Conservation (phyloP, 257 asterid species). For the Apocynum venetum region DNA sequence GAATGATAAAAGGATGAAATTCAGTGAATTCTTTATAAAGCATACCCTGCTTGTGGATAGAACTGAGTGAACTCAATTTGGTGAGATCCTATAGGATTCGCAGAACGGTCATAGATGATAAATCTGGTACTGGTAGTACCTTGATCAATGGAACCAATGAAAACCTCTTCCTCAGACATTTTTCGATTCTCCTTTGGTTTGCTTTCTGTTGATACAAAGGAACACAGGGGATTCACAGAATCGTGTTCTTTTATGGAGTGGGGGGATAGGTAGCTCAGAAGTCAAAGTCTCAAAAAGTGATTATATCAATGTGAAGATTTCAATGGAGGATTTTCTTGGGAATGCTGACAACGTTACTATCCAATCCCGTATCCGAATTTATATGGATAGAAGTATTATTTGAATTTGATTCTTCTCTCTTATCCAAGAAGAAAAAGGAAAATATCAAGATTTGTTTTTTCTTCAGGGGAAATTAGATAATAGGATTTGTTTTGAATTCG, state of each 20-base stretch:
- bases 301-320: not conserved
- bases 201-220: not conserved
- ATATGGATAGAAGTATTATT: not conserved
- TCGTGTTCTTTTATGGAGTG: not conserved
- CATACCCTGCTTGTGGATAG: constrained; percentile 85
- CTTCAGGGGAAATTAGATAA: no score
- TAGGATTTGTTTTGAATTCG: no score
- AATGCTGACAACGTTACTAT: constrained; percentile 10
- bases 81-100: constrained; percentile 69
- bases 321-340: constrained; percentile 11
- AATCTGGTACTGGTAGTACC: constrained; percentile 96
- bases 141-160: constrained; percentile 85
- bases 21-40: not conserved
- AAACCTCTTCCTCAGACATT: constrained; percentile 45
- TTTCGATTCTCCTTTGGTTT: not conserved
- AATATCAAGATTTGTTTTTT: no score
- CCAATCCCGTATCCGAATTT: not conserved
- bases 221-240: not conserved
- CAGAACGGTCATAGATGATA: constrained; percentile 72
- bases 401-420: not conserved
- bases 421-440: no score
- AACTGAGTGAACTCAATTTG: constrained; percentile 88
- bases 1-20: not conserved
- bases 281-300: not conserved
- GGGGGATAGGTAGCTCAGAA: not conserved